phyloP scores from a whole-genome alignment of 139 green algal genomes.

The Picochlorum sp. region DNA sequence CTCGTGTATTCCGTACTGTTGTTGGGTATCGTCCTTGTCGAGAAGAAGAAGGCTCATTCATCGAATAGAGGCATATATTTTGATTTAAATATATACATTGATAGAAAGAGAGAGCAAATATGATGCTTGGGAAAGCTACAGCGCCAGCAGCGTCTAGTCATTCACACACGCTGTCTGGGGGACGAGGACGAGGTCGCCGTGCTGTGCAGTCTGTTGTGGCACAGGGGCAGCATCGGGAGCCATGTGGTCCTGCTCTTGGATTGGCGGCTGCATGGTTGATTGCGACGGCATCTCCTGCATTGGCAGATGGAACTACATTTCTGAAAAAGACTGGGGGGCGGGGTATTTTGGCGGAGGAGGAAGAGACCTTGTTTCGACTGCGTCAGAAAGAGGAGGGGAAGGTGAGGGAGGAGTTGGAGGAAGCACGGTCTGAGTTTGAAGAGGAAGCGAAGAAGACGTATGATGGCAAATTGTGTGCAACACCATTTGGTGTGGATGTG shows the following conservation, averaged over 20 bases:
- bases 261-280: slow-evolving; percentile 12
- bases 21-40: no score
- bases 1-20: no score
- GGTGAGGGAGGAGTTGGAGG: slow-evolving; percentile 23
- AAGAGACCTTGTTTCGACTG: slow-evolving; percentile 54
- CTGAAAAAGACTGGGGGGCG: slow-evolving; percentile 31
- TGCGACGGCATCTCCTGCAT: slow-evolving; percentile 8
- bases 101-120: no score
- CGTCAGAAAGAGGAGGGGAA: slow-evolving; percentile 55
- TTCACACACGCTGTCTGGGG: no score
- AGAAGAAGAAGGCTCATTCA: no score
- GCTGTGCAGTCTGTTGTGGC: no score
- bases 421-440: slow-evolving; percentile 15
- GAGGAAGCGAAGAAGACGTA: slow-evolving; percentile 14
- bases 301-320: slow-evolving; percentile 14
- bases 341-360: slow-evolving; percentile 63
- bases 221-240: slow-evolving; percentile 4
- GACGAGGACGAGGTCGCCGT: no score
- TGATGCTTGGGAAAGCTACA: no score
- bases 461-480: slow-evolving; percentile 80
- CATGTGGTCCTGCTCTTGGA: neutral
- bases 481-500: slow-evolving; percentile 91
- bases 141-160: no score
- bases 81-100: no score
- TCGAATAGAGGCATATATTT: no score